A percentile compares a stretch with the other conserved stretches of the same genome.
These are phyloP conservation scores for Pachyrhizus erosus DNA, from an alignment of 306 rosid genomes.

Conservation along the genomic window DNA sequence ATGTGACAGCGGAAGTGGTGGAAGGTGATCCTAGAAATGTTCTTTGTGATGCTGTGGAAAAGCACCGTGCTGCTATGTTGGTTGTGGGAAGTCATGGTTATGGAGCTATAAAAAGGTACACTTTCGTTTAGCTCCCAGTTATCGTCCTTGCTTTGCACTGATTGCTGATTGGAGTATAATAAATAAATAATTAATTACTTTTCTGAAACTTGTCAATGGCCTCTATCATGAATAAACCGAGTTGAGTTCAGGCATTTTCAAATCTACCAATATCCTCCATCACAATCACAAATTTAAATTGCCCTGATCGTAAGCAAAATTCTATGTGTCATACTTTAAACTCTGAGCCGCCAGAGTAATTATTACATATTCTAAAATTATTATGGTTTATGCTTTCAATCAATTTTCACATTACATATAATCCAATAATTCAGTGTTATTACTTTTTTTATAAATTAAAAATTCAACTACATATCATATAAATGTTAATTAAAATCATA, in stretches of 20 bases:
- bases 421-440: too few relatives aligned
- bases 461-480: too few relatives aligned
- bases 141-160: background rate
- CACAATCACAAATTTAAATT: constrained; percentile 15
- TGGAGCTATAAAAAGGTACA: constrained; percentile 81
- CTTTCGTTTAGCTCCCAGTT: background rate
- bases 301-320: background rate
- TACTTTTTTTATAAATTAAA: too few relatives aligned
- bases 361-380: too few relatives aligned
- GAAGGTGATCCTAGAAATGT: constrained; percentile 84
- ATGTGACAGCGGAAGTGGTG: constrained; percentile 54
- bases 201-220: constrained; percentile 1
- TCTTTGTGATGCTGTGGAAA: constrained; percentile 72
- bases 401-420: too few relatives aligned
- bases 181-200: too few relatives aligned
- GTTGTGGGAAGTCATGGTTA: constrained; percentile 87
- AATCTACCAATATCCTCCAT: background rate
- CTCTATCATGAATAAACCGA: background rate
- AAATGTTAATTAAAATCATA: too few relatives aligned
- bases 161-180: background rate
- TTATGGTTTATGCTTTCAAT: too few relatives aligned
- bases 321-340: background rate
- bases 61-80: constrained; percentile 68
- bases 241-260: constrained; percentile 13
- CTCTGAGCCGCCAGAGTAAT: too few relatives aligned